Evolutionary conservation across 106 monocot species (phyloP), one percentile per base, ranked within the genome.

Genomic region (Alisma plantagoaquatica): DNA sequence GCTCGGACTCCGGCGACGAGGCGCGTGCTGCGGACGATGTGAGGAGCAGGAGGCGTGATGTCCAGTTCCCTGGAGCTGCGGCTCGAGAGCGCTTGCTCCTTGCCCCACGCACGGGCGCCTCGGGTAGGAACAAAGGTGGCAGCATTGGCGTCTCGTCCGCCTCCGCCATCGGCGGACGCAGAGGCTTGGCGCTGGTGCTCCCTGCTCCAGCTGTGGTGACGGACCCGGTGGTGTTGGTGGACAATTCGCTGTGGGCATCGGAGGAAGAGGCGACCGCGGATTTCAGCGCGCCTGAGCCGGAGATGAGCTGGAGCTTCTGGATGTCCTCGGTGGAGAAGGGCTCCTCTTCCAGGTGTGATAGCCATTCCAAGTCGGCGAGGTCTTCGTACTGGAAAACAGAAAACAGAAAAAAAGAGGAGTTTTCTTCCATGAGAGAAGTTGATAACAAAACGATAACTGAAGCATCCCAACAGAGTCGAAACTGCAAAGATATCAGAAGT

Each of bases 11-110:
- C 16, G 59, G 27, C 11, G 60, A 49, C 1, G 67, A 29, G 31
- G n/a, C n/a, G n/a, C n/a, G n/a, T n/a, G n/a, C n/a, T n/a, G 78
- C 20, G 27, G 49, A 10, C 7, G 68, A 61, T 12, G 68, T 50
- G 41, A 78, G 53, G 16, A 71, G 61, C 38, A 71, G 59, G 28
- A 74, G 73, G 29, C 56, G 59, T 11, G 81, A 77, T 6, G 81
- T 56, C 77, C 81, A 81, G 53, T 50, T 65, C 43, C 45, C 48
- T 2, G 68, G 63, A 2, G 77, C 81, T 12, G 61, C 41, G 27
- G n/a, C n/a, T n/a, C 77, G 74, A 41, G 77, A 67, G 2, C 81
- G 74, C 68, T 81, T 87, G 77, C 73, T 77, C 1, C 81, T 69
- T 41, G 77, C 77, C 27, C 68, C 73, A 3, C 73, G 78, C 48